Evolutionary conservation across 129 eudicot genomes (phyloP).

Genomic region (Centella asiatica): DNA sequence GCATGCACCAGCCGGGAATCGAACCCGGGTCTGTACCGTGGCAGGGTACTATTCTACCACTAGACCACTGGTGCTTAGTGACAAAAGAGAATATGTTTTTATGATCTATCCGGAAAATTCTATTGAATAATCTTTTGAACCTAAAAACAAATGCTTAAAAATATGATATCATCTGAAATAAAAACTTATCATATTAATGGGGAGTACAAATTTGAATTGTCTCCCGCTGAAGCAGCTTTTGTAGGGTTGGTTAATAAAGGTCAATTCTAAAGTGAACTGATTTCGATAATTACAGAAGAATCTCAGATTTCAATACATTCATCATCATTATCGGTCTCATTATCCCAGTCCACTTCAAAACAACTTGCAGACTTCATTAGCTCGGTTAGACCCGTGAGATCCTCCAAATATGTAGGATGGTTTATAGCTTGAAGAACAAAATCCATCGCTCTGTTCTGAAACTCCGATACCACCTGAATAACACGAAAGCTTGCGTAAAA

Average conservation of each 20-base stretch:
- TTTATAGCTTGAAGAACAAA: conserved; percentile 78
- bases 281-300: not conserved
- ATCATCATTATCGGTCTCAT: conserved; percentile 49
- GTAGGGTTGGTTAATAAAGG: no score
- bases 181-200: no score
- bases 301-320: conserved; percentile 64
- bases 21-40: conserved; percentile 96
- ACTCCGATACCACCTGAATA: conserved; percentile 76
- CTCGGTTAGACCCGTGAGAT: conserved; percentile 89
- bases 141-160: no score
- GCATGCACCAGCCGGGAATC: conserved; percentile 18
- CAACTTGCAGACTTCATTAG: conserved; percentile 70
- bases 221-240: no score
- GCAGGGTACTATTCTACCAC: conserved; percentile 99
- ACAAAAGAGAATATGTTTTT: no score
- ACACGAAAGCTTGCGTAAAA: not conserved
- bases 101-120: no score
- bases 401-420: conserved; percentile 92
- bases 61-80: conserved; percentile 99
- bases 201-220: no score
- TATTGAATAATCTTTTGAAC: no score
- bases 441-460: conserved; percentile 54
- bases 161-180: no score
- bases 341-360: conserved; percentile 71
- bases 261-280: no score